Percentiles rank a stretch among this genome's conserved stretches.
Evolutionary conservation across 192 early-diverging fungal genomes (phyloP).

Genomic region (Mycoemilia scoparia): DNA sequence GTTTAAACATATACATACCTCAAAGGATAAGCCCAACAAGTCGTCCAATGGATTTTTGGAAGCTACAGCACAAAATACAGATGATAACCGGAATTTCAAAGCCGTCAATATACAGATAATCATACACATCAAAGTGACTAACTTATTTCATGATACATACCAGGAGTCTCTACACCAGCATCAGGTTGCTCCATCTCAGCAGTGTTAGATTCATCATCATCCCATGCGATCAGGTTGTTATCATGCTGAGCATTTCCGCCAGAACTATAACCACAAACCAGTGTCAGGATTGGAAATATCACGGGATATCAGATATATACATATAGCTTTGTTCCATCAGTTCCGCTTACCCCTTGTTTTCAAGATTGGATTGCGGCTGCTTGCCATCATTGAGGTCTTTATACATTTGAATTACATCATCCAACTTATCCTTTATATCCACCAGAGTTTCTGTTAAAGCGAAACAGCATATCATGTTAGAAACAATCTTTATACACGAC

Average conservation of each 20-base stretch:
- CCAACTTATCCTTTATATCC: slow-evolving; percentile 19
- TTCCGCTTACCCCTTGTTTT: too few relatives aligned
- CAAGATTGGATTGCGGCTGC: slow-evolving; percentile 8
- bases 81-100: not conserved
- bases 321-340: too few relatives aligned
- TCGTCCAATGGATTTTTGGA: slow-evolving; percentile 13
- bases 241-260: not conserved
- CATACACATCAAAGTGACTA: too few relatives aligned
- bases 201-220: slow-evolving; percentile 3
- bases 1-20: too few relatives aligned
- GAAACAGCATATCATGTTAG: not conserved
- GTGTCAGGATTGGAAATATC: not conserved
- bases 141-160: not conserved
- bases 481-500: not conserved
- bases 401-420: slow-evolving; percentile 3
- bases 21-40: slow-evolving; percentile 18
- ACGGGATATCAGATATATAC: not conserved
- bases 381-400: slow-evolving; percentile 14
- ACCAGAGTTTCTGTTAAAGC: slow-evolving; percentile 10
- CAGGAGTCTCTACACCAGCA: not conserved
- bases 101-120: not conserved
- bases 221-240: slow-evolving; percentile 15
- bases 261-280: not conserved
- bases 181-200: not conserved
- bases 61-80: not conserved